These are phyloP conservation scores for Pleurotus giganteus DNA, from an alignment of 768 basidiomycete species.

Conservation along the genomic window DNA sequence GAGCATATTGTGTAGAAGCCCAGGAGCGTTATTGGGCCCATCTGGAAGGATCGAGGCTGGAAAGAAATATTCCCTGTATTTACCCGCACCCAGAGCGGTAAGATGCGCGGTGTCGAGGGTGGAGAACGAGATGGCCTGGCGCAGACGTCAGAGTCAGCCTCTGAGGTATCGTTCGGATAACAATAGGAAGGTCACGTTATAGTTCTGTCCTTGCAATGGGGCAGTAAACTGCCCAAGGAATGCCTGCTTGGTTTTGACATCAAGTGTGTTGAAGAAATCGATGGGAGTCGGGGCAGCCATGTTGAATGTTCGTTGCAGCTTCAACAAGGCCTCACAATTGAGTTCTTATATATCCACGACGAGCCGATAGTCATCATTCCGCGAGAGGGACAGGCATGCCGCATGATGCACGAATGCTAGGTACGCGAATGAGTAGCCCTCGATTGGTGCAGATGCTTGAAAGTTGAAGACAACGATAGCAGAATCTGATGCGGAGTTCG, in stretches of 20 bases:
- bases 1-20: not conserved
- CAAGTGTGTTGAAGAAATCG: not conserved
- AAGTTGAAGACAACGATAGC: no score
- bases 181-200: not conserved
- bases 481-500: no score
- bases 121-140: not conserved
- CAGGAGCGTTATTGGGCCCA: not conserved
- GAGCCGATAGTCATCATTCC: no score
- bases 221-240: not conserved
- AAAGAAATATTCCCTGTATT: not conserved
- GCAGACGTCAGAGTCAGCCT: not conserved
- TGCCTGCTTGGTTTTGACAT: not conserved
- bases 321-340: conserved; percentile 20
- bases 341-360: no score
- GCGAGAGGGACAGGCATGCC: no score
- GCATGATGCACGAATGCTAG: no score
- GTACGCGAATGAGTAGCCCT: no score
- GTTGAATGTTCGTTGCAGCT: conserved; percentile 22
- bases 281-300: not conserved
- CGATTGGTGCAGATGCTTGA: no score
- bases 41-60: not conserved
- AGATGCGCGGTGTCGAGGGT: not conserved
- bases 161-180: no score
- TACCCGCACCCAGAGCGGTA: not conserved
- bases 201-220: not conserved